A percentile compares a stretch with the other conserved stretches of the same genome.
These are phyloP conservation scores for Diplodia corticola DNA, from an alignment of 2,329 filamentous ascomycete species.

Conservation along the genomic window DNA sequence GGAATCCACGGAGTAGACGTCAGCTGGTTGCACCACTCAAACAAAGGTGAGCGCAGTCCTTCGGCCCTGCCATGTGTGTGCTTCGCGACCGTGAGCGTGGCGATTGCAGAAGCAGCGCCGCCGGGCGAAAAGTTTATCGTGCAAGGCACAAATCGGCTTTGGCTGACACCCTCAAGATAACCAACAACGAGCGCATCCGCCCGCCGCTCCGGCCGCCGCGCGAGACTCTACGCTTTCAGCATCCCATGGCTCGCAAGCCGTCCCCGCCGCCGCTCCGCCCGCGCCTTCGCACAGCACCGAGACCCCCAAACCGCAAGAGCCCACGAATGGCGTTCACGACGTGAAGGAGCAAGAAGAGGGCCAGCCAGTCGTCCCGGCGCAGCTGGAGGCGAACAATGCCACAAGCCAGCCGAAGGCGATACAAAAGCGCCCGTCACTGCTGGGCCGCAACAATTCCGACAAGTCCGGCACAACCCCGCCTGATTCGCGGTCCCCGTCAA, in stretches of 20 bases:
- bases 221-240: background rate
- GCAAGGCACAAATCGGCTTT: background rate
- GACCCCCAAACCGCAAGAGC: background rate
- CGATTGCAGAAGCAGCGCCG: background rate
- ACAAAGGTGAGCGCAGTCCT: slow-evolving; percentile 65
- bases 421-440: slow-evolving; percentile 44
- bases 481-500: slow-evolving; percentile 37
- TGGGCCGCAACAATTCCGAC: slow-evolving; percentile 44
- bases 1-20: slow-evolving; percentile 81
- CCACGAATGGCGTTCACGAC: slow-evolving; percentile 1
- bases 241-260: background rate
- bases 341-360: slow-evolving; percentile 1
- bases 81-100: background rate
- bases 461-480: slow-evolving; percentile 35
- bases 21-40: slow-evolving; percentile 84
- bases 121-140: background rate
- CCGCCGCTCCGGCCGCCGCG: background rate
- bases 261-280: background rate
- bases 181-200: slow-evolving; percentile 9
- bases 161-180: slow-evolving; percentile 7
- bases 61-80: slow-evolving; percentile 26
- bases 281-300: background rate
- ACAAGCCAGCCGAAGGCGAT: slow-evolving; percentile 31
- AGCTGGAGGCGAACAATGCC: background rate
- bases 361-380: background rate